Evolutionary conservation across 805 yeast genomes (phyloP).

Genomic region (Wickerhamomyces rabaulensis): DNA sequence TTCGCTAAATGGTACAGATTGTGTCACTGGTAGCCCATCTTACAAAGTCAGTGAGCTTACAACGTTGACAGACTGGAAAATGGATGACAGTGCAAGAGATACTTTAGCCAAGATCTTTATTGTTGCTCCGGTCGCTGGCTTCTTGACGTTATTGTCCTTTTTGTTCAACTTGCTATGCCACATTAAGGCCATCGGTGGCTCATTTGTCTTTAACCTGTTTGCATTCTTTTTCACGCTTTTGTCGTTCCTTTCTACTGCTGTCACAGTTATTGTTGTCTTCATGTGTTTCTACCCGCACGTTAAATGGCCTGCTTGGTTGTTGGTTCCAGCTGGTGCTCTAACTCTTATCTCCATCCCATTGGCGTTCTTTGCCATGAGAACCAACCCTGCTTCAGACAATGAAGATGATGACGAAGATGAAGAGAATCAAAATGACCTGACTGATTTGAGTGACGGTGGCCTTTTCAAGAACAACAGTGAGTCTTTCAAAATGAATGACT

Average conservation of each 20-base stretch:
- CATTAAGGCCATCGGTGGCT: constrained; percentile 20
- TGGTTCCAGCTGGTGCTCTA: constrained; percentile 61
- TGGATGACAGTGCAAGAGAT: constrained; percentile 41
- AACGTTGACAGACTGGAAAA: constrained; percentile 41
- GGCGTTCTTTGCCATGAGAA: constrained; percentile 34
- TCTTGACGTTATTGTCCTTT: constrained; percentile 46
- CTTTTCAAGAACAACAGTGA: constrained; percentile 11
- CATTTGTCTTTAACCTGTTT: constrained; percentile 31
- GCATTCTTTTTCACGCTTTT: constrained; percentile 42
- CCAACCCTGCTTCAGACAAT: constrained; percentile 9
- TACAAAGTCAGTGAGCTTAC: constrained; percentile 27
- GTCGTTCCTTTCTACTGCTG: constrained; percentile 48
- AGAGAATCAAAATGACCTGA: constrained; percentile 12
- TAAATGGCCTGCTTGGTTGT: constrained; percentile 68
- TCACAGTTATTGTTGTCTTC: constrained; percentile 50
- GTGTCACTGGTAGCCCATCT: constrained; percentile 43
- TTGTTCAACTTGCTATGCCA: constrained; percentile 32
- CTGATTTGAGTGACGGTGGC: constrained; percentile 22
- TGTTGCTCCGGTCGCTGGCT: constrained; percentile 63
- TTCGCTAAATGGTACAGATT: constrained; percentile 23
- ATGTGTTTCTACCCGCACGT: constrained; percentile 60
- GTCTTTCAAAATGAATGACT: constrained; percentile 10
- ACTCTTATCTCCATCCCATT: constrained; percentile 47
- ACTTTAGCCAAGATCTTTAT: constrained; percentile 50
- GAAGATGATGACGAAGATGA: constrained; percentile 12